A percentile compares a stretch with the other conserved stretches of the same genome.
Evolutionary conservation across 2,329 filamentous ascomycete genomes (phyloP).

Genomic region (Aspergillus tanneri): DNA sequence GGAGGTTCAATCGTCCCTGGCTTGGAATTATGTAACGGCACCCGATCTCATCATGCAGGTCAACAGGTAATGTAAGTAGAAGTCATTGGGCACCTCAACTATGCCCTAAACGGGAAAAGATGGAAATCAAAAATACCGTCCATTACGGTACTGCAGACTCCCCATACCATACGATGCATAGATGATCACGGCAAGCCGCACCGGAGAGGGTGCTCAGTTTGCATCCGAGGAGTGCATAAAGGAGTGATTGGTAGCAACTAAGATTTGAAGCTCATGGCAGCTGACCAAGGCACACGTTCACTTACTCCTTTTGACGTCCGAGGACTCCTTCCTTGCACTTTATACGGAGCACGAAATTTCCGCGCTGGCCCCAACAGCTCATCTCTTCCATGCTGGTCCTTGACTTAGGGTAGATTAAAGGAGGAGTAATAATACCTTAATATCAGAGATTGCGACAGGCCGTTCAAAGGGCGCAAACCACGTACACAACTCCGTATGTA

Average conservation of each 20-base stretch:
- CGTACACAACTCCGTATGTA: no score
- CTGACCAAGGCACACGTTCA: constrained; percentile 10
- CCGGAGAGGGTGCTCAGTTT: constrained; percentile 18
- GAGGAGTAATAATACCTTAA: no score
- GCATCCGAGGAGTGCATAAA: constrained; percentile 16
- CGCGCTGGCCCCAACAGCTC: background rate
- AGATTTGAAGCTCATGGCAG: background rate
- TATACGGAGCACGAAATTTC: constrained; percentile 1
- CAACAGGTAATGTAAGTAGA: constrained; percentile 2
- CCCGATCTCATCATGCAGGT: constrained; percentile 18
- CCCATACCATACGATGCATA: constrained; percentile 10
- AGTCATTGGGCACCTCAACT: constrained; percentile 16
- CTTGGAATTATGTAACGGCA: background rate
- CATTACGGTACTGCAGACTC: background rate
- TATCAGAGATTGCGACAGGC: background rate
- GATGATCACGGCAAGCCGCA: constrained; percentile 22
- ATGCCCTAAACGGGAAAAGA: constrained; percentile 5
- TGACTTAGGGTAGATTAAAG: constrained; percentile 1
- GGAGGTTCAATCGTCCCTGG: no score
- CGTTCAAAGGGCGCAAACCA: no score
- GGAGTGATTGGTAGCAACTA: background rate
- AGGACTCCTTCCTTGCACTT: background rate
- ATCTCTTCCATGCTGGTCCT: background rate
- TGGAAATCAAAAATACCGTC: background rate
- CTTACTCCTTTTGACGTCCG: background rate